Conservation (phyloP, 352 stramenopile species). For the Phytophthora multivora region DNA sequence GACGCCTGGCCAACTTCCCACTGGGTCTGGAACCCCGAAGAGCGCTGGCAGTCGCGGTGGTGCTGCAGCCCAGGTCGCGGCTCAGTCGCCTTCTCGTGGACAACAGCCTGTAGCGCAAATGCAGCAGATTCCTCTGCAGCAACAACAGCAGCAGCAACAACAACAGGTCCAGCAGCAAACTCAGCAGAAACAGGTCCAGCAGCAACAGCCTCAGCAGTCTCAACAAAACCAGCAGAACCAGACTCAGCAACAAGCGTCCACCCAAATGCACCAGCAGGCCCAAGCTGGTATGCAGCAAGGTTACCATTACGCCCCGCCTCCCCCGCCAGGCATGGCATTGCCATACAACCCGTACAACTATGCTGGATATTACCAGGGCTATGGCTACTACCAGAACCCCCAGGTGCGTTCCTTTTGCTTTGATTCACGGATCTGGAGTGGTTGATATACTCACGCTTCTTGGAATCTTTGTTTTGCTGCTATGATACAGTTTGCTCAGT, state of each 20-base stretch:
- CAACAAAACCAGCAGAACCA: conserved; percentile 40
- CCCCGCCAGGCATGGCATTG: conserved; percentile 86
- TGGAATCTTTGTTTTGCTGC: conserved; percentile 3
- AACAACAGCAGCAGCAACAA: conserved; percentile 41
- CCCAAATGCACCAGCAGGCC: conserved; percentile 66
- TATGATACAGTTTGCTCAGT: conserved; percentile 83
- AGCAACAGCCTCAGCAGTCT: conserved; percentile 49
- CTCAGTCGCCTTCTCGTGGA: conserved; percentile 65
- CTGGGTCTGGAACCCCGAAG: conserved; percentile 69
- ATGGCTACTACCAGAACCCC: conserved; percentile 89
- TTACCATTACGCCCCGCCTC: conserved; percentile 86
- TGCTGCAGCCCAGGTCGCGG: conserved; percentile 28
- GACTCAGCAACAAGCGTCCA: conserved; percentile 51
- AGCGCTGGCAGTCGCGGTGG: conserved; percentile 28
- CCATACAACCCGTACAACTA: conserved; percentile 92
- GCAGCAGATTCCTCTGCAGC: conserved; percentile 46
- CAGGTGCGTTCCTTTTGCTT: conserved; percentile 44
- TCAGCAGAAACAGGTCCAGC: conserved; percentile 49
- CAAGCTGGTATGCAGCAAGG: conserved; percentile 61
- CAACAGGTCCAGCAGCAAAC: conserved; percentile 41
- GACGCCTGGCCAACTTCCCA: conserved; percentile 42
- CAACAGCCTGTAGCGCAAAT: conserved; percentile 45
- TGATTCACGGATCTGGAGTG: not conserved
- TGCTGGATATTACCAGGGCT: conserved; percentile 83
- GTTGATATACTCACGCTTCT: conserved; percentile 6